phyloP scores from a whole-genome alignment of 352 stramenopile species.

The Globisporangium polare region DNA sequence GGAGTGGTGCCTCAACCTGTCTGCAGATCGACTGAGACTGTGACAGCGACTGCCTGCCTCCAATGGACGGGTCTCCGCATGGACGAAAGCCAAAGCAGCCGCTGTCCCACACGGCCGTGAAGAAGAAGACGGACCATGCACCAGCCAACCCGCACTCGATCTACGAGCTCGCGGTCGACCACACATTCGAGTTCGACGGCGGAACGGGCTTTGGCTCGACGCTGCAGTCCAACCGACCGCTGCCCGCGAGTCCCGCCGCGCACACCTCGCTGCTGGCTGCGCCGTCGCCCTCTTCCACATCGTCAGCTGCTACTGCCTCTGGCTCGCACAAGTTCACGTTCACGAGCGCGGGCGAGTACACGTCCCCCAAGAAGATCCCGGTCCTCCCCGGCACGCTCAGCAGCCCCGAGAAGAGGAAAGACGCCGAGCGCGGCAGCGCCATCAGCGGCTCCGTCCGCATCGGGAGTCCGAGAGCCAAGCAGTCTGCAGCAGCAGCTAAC shows the following conservation, averaged over 20 bases:
- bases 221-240: slow-evolving; percentile 52
- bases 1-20: not conserved
- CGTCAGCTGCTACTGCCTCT: not conserved
- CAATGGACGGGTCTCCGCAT: slow-evolving; percentile 2
- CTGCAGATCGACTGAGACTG: not conserved
- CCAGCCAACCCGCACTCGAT: slow-evolving; percentile 5
- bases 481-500: not conserved
- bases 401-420: slow-evolving; percentile 50
- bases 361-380: slow-evolving; percentile 73
- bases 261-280: slow-evolving; percentile 11
- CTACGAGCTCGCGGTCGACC: slow-evolving; percentile 43
- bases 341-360: slow-evolving; percentile 62
- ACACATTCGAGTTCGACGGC: slow-evolving; percentile 70
- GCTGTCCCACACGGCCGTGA: not conserved
- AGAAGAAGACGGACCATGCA: not conserved
- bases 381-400: slow-evolving; percentile 59
- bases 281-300: slow-evolving; percentile 16
- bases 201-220: slow-evolving; percentile 56
- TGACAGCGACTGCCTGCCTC: not conserved
- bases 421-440: slow-evolving; percentile 3
- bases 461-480: slow-evolving; percentile 24
- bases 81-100: not conserved
- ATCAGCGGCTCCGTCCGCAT: not conserved
- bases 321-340: slow-evolving; percentile 62
- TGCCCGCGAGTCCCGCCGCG: slow-evolving; percentile 28